Percentiles rank a stretch among this genome's conserved stretches.
Evolutionary conservation across 2,329 filamentous ascomycete genomes (phyloP).

Genomic region (Harringtonia aguacate): DNA sequence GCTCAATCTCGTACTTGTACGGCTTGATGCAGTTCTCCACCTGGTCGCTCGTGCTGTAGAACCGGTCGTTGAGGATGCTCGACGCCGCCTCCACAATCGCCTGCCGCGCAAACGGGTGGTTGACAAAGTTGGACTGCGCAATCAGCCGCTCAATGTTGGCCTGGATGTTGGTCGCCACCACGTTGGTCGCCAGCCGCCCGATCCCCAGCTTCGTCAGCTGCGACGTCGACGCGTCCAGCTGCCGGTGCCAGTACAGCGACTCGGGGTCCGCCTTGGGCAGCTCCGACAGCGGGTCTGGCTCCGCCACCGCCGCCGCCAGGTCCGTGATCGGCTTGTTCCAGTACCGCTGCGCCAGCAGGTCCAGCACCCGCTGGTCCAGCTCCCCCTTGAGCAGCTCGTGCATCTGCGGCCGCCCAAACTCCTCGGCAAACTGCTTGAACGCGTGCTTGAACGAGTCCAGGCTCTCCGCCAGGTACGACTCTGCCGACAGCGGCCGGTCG

Average conservation of each 20-base stretch:
- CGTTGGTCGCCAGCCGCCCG: slow-evolving; percentile 81
- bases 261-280: slow-evolving; percentile 78
- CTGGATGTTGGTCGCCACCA: slow-evolving; percentile 82
- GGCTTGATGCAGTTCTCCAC: slow-evolving; percentile 99
- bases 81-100: slow-evolving; percentile 89
- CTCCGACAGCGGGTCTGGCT: slow-evolving; percentile 63
- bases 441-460: slow-evolving; percentile 95
- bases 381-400: slow-evolving; percentile 82
- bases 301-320: slow-evolving; percentile 53
- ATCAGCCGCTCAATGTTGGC: slow-evolving; percentile 72
- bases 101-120: slow-evolving; percentile 83
- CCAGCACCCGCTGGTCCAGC: slow-evolving; percentile 87
- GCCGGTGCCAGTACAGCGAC: slow-evolving; percentile 84
- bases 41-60: slow-evolving; percentile 95
- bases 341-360: slow-evolving; percentile 84
- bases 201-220: slow-evolving; percentile 90
- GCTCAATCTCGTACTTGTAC: slow-evolving; percentile 95
- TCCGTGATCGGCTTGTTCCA: slow-evolving; percentile 96
- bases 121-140: slow-evolving; percentile 69
- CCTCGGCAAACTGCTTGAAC: slow-evolving; percentile 86
- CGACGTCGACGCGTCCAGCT: slow-evolving; percentile 85
- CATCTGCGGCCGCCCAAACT: slow-evolving; percentile 83
- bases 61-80: slow-evolving; percentile 82
- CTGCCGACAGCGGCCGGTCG: slow-evolving; percentile 84
- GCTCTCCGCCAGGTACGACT: slow-evolving; percentile 92